Base-by-base conservation (phyloP, 129 eudicot species). In the Centrapalus pauciflorus region DNA sequence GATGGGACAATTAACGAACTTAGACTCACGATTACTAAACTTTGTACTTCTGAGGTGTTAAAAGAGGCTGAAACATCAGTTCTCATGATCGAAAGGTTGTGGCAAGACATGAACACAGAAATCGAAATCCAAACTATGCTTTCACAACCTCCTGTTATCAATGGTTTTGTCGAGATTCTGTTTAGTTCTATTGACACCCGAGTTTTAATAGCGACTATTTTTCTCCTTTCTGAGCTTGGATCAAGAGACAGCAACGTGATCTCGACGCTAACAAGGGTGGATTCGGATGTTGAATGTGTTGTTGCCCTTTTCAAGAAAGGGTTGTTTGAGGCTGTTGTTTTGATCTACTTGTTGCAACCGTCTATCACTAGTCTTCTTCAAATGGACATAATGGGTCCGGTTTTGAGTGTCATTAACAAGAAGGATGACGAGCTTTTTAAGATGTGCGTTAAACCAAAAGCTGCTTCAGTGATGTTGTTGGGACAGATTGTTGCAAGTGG, bases 201-300 rank as follows among this genome's bases (percentile, higher is more conserved):
- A 9, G 90, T 89, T 16, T 60, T 89, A 56, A 81, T 73, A 26
- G 84, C 90, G 1, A 81, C 93, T 0, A 75, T 89, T 52, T 57
- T 72, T 64, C 87, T 89, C 10, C 90, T 89, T 43, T 83, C 85
- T 21, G 96, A 85, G 72, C 96, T 89, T 7, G 93, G 83, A 16
- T 80, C 72, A 38, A 77, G 83, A 59, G 86, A 85, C 25, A 55
- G 73, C 13, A 38, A 66, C 9, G 92, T 88, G 56, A 77, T 82
- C 67, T 81, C 77, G 49, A 88, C 92, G 3, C 72, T 88, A 10
- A 88, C 92, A 4, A 66, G 87, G 54, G 96, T 88, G 3, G 92
- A 88, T 28, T 72, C 96, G 21, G 96, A 88, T 38, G 85, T 88
- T 0, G 92, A 88, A 46, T 82, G 96, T 54, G 74, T 88, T 16